Evolutionary conservation across 352 stramenopile species (phyloP).

Genomic region (Bremia lactucae): DNA sequence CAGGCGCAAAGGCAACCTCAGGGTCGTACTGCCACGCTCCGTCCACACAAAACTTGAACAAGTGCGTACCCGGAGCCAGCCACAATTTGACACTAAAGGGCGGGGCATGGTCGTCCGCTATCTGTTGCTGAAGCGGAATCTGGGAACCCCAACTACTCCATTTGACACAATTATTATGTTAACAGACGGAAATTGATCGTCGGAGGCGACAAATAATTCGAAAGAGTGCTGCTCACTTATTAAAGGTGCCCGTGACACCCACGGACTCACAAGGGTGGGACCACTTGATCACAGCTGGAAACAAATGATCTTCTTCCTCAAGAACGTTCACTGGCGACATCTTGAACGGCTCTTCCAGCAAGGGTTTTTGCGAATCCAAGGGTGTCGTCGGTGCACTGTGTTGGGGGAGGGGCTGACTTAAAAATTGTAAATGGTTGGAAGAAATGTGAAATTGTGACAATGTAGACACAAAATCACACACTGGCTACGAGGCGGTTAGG

Average conservation of each 20-base stretch:
- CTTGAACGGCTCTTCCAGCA: too few species aligned
- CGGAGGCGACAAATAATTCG: background rate
- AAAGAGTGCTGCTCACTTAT: slow-evolving; percentile 38
- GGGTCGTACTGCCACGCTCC: slow-evolving; percentile 78
- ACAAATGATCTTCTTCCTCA: slow-evolving; percentile 38
- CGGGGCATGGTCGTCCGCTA: slow-evolving; percentile 3
- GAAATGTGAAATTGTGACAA: too few species aligned
- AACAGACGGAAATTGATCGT: background rate
- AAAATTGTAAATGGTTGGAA: too few species aligned
- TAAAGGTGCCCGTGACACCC: slow-evolving; percentile 70
- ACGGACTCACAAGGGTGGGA: slow-evolving; percentile 38
- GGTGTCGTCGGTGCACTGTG: too few species aligned
- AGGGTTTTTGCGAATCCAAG: too few species aligned
- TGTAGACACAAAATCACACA: too few species aligned
- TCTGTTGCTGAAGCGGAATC: slow-evolving; percentile 39
- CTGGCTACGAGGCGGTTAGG: too few species aligned
- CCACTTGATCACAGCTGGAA: slow-evolving; percentile 56
- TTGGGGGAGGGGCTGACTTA: too few species aligned
- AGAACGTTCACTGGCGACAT: slow-evolving; percentile 19
- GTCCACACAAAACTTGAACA: slow-evolving; percentile 76
- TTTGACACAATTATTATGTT: slow-evolving; percentile 4
- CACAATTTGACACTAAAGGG: slow-evolving; percentile 39
- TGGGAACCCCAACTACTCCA: slow-evolving; percentile 81
- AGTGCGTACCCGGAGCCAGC: slow-evolving; percentile 53
- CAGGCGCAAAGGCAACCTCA: slow-evolving; percentile 65